Evolutionary conservation across 2,329 filamentous ascomycete genomes (phyloP).

Genomic region (Colletotrichum paranaense): DNA sequence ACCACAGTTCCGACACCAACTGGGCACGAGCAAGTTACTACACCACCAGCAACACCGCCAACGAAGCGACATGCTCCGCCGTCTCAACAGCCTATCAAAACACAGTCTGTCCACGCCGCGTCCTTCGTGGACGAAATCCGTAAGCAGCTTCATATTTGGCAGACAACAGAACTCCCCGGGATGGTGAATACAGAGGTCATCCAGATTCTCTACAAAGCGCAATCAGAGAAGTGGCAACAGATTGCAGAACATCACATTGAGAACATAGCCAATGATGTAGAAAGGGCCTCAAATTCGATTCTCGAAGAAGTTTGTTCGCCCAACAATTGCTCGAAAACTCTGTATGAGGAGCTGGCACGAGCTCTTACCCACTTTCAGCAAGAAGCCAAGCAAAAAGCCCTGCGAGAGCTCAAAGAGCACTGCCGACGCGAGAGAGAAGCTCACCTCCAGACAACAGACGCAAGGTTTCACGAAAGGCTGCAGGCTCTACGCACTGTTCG

Average conservation of each 20-base stretch:
- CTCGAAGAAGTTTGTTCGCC: conserved; percentile 37
- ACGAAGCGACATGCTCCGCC: not conserved
- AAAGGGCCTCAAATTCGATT: conserved; percentile 33
- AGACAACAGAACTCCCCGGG: conserved; percentile 45
- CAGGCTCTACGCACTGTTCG: conserved; percentile 37
- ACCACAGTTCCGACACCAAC: too few species aligned
- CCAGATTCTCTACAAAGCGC: conserved; percentile 43
- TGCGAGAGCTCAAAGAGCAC: conserved; percentile 9
- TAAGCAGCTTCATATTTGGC: conserved; percentile 40
- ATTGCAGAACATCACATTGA: conserved; percentile 42
- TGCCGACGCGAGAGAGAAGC: conserved; percentile 34
- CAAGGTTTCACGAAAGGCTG: conserved; percentile 39
- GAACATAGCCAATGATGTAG: conserved; percentile 35
- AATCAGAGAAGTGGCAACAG: conserved; percentile 45
- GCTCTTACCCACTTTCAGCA: conserved; percentile 8
- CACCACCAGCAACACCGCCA: conserved; percentile 1
- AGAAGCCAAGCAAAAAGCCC: not conserved
- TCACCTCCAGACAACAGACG: conserved; percentile 40
- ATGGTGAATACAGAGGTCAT: conserved; percentile 47
- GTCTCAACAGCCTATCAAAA: not conserved
- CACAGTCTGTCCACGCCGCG: not conserved
- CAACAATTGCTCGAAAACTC: conserved; percentile 9
- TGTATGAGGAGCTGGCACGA: conserved; percentile 34
- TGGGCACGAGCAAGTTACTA: not conserved
- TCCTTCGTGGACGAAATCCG: conserved; percentile 40